Base-by-base conservation (phyloP, 345 rosid genomes). In the Murraya koenigii region DNA sequence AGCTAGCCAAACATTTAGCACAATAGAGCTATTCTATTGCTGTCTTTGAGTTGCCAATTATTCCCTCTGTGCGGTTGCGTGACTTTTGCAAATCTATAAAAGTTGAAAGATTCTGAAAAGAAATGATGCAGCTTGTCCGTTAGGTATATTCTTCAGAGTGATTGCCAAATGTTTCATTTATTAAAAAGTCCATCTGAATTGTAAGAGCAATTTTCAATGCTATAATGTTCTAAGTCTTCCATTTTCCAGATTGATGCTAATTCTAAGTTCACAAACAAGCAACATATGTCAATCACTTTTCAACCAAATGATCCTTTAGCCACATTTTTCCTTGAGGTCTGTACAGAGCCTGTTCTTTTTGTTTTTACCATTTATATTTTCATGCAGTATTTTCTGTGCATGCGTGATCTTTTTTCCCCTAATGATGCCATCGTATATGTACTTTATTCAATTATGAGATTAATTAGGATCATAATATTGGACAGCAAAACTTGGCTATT, bases 21-120 rank as follows among this genome's bases (percentile, higher is more conserved):
- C 97, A 92, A 79, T 91, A 95, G 97, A 94, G 99, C 87, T 92
- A 85, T 80, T 92, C 93, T 23, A 82, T 88, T 56, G 85, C 98
- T 75, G 92, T 96, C 88, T 89, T 89, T 72, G 99, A 96, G 83
- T 80, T 94, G 66, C 91, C 97, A 32, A 94, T 89, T 80, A 86
- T 96, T 80, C 97, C 94, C 63, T 87, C 88, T 17, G 86, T 84
- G 76, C 87, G 92, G 85, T 73, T 94, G 71, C 95, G 95, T 64
- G 85, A 83, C 84, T 94, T 96, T 86, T 84, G 85, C 90, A 92
- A 91, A 82, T 78, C 87, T 59, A 94, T 93, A 23, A 96, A 91
- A 85, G 87, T 91, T 77, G 97, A 96, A 77, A 90, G 99, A 77
- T 96, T 94, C 79, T 82, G 90, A 23, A 92, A 91, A 88, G 97